Conservation (phyloP, 352 stramenopile genomes). For the Phytophthora nicotianae region DNA sequence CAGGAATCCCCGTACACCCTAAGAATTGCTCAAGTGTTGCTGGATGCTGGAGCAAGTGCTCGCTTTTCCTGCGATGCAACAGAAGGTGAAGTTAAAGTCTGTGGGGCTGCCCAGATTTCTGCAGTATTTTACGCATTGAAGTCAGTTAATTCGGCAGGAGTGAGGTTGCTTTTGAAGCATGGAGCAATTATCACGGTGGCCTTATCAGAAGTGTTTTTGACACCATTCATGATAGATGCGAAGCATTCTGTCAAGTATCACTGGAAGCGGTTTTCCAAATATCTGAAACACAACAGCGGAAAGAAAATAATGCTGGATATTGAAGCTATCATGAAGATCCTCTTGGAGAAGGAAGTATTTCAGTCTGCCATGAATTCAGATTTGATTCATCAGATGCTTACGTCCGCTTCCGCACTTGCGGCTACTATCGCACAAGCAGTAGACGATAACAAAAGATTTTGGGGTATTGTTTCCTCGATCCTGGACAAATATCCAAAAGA, state of each 20-base stretch:
- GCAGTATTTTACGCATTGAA: constrained; percentile 44
- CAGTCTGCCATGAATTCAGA: constrained; percentile 43
- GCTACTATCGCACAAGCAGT: constrained; percentile 39
- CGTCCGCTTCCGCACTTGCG: constrained; percentile 39
- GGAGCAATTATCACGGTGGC: constrained; percentile 37
- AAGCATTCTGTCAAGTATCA: constrained; percentile 4
- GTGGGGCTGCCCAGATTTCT: constrained; percentile 19
- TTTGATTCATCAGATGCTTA: constrained; percentile 50
- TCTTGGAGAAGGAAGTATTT: constrained; percentile 44
- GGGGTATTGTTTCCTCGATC: constrained; percentile 40
- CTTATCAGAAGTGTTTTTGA: constrained; percentile 44
- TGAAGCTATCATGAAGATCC: constrained; percentile 46
- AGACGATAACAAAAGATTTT: constrained; percentile 48
- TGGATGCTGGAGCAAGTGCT: constrained; percentile 42
- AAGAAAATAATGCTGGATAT: constrained; percentile 44
- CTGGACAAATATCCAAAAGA: constrained; percentile 42
- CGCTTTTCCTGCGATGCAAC: constrained; percentile 29
- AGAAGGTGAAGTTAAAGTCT: constrained; percentile 5
- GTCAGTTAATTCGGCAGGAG: constrained; percentile 36
- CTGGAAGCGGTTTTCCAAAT: constrained; percentile 47
- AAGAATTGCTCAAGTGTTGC: constrained; percentile 42
- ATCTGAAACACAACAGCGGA: constrained; percentile 31
- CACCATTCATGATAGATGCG: constrained; percentile 24
- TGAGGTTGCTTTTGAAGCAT: constrained; percentile 52
- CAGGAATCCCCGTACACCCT: constrained; percentile 46